Percentiles rank a stretch among this genome's conserved stretches.
phyloP scores from a whole-genome alignment of 2,329 filamentous ascomycete species.

The Pseudomassariella vexata region DNA sequence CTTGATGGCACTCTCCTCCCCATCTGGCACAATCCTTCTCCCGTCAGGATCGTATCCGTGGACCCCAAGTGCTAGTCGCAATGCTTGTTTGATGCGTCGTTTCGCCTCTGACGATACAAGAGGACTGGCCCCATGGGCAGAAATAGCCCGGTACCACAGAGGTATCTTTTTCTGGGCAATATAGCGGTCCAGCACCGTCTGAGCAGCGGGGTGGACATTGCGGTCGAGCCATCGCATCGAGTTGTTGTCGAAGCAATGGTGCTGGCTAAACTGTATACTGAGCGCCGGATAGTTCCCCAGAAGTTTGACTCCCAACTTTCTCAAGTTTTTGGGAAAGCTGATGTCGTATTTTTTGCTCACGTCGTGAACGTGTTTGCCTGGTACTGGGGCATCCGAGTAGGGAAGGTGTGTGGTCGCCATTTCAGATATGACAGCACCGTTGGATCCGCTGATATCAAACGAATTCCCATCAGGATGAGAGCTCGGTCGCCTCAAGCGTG shows the following conservation, averaged over 20 bases:
- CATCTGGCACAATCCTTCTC: conserved; percentile 8
- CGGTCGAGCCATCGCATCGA: conserved; percentile 22
- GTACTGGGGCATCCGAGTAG: no score
- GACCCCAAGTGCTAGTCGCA: conserved; percentile 19
- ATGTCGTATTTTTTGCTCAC: conserved; percentile 39
- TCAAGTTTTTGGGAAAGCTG: conserved; percentile 9
- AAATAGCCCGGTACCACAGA: conserved; percentile 15
- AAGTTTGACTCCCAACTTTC: conserved; percentile 6
- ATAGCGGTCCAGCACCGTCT: conserved; percentile 22
- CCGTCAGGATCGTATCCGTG: conserved; percentile 21
- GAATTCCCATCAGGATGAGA: no score
- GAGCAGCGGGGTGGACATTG: conserved; percentile 18
- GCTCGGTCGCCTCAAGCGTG: no score
- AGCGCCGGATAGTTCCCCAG: conserved; percentile 12
- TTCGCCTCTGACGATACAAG: conserved; percentile 13
- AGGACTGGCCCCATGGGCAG: conserved; percentile 2
- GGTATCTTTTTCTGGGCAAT: conserved; percentile 18
- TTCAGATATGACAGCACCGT: no score
- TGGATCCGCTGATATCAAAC: no score
- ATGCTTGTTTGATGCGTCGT: conserved; percentile 15
- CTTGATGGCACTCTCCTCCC: conserved; percentile 5
- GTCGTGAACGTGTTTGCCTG: conserved; percentile 11
- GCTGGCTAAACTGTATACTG: conserved; percentile 4
- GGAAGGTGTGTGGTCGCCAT: no score
- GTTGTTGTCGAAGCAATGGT: conserved; percentile 19